phyloP scores from a whole-genome alignment of 371 early-diverging fungal genomes.

The Apophysomyces ossiformis region DNA sequence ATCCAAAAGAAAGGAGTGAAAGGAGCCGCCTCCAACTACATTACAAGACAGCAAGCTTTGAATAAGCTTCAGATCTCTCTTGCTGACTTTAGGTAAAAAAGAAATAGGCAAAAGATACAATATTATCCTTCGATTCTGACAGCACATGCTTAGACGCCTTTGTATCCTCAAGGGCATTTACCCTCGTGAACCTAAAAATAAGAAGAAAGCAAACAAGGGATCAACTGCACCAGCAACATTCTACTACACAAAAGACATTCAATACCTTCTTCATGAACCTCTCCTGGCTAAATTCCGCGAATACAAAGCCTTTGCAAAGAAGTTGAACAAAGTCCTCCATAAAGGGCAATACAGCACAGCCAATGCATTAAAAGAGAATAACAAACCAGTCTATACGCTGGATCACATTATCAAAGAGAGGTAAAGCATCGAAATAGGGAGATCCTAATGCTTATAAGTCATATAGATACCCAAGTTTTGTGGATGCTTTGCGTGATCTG shows the following conservation, averaged over 20 bases:
- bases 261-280: constrained; percentile 93
- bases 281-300: constrained; percentile 89
- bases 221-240: constrained; percentile 88
- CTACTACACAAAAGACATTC: constrained; percentile 95
- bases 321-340: constrained; percentile 83
- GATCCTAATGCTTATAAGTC: neutral
- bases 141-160: constrained; percentile 70
- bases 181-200: constrained; percentile 94
- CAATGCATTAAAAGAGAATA: constrained; percentile 69
- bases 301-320: constrained; percentile 83
- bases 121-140: neutral
- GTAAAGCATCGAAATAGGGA: constrained; percentile 26
- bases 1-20: constrained; percentile 87
- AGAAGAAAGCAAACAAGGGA: constrained; percentile 94
- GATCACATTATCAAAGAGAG: constrained; percentile 96
- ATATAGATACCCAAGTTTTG: constrained; percentile 88
- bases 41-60: constrained; percentile 89
- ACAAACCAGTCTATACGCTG: constrained; percentile 81
- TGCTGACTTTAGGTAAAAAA: constrained; percentile 85
- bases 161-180: constrained; percentile 99
- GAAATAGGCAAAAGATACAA: neutral
- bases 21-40: constrained; percentile 92
- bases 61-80: constrained; percentile 94
- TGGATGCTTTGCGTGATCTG: constrained; percentile 93
- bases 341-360: constrained; percentile 82